phyloP scores from a whole-genome alignment of 495 filamentous ascomycete species.

The Pseudoneurospora amorphoporcata region DNA sequence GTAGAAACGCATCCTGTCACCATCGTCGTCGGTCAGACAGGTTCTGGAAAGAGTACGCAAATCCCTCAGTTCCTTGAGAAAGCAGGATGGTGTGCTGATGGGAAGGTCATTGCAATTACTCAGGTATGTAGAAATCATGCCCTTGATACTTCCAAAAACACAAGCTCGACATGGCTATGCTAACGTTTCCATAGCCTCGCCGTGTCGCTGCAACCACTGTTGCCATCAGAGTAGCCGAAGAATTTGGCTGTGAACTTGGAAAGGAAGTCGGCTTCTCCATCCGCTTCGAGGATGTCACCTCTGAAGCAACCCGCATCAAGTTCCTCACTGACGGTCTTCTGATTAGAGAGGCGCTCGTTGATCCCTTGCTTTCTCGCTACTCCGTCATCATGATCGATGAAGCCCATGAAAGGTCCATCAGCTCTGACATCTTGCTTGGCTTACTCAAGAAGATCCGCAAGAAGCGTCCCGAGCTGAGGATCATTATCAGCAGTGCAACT shows the following conservation, averaged over 20 bases:
- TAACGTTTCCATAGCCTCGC: slow-evolving; percentile 52
- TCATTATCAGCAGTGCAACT: slow-evolving; percentile 91
- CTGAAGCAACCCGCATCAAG: slow-evolving; percentile 78
- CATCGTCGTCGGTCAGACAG: slow-evolving; percentile 83
- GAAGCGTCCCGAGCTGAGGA: slow-evolving; percentile 69
- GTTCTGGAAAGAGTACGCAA: slow-evolving; percentile 84
- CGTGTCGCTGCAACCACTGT: slow-evolving; percentile 91
- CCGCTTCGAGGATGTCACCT: slow-evolving; percentile 93
- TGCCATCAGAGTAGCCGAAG: slow-evolving; percentile 81
- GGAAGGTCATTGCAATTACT: slow-evolving; percentile 76
- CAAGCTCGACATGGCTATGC: not conserved
- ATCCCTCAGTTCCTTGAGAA: slow-evolving; percentile 80
- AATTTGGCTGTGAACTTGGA: slow-evolving; percentile 82
- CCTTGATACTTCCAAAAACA: not conserved
- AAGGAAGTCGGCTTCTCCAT: slow-evolving; percentile 97
- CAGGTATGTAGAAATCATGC: slow-evolving; percentile 50
- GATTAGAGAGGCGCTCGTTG: slow-evolving; percentile 85
- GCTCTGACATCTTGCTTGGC: slow-evolving; percentile 86
- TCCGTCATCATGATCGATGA: slow-evolving; percentile 99
- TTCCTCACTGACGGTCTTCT: slow-evolving; percentile 94
- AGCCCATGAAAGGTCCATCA: slow-evolving; percentile 91
- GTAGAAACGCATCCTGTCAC: slow-evolving; percentile 70
- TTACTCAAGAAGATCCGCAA: slow-evolving; percentile 90
- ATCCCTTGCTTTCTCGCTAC: slow-evolving; percentile 85
- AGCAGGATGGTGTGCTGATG: slow-evolving; percentile 78